phyloP scores from a whole-genome alignment of 495 filamentous ascomycete genomes.

The Staphylotrichum tortipilum region DNA sequence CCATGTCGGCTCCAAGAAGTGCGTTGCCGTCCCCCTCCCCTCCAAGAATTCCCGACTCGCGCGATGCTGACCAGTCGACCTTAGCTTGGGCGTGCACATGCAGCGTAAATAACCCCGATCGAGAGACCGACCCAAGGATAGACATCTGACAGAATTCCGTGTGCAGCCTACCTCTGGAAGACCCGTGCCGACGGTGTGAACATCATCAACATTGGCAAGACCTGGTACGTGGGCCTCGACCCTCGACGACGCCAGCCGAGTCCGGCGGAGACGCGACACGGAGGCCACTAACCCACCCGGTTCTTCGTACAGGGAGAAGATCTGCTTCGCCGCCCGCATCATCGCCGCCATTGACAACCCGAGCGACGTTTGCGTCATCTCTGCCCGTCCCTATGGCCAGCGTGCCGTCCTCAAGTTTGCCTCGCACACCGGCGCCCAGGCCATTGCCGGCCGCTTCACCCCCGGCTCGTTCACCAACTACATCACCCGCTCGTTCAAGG shows the following conservation, averaged over 20 bases:
- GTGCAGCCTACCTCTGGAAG: constrained; percentile 86
- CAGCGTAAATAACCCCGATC: constrained; percentile 45
- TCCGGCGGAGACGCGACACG: neutral
- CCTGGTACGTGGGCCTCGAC: constrained; percentile 76
- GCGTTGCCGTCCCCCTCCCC: no score
- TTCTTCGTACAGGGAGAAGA: constrained; percentile 75
- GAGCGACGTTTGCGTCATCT: constrained; percentile 97
- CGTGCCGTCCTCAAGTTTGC: constrained; percentile 99
- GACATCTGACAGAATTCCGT: constrained; percentile 12
- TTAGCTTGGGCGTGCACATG: constrained; percentile 85
- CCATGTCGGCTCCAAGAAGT: constrained; percentile 96
- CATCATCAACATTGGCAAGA: constrained; percentile 99
- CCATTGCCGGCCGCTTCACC: constrained; percentile 99
- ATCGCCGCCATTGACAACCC: constrained; percentile 99
- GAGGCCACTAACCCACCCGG: constrained; percentile 1
- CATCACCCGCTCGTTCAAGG: constrained; percentile 99
- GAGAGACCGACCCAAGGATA: neutral
- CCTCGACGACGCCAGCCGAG: no score
- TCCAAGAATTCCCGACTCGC: neutral
- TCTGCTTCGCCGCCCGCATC: constrained; percentile 94
- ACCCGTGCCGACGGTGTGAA: constrained; percentile 96
- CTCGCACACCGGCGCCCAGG: constrained; percentile 89
- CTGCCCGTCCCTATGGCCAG: constrained; percentile 97
- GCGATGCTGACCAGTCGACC: constrained; percentile 13
- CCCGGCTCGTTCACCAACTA: constrained; percentile 99